phyloP scores from a whole-genome alignment of 805 yeast species.

The Nakazawaea ishiwadae region DNA sequence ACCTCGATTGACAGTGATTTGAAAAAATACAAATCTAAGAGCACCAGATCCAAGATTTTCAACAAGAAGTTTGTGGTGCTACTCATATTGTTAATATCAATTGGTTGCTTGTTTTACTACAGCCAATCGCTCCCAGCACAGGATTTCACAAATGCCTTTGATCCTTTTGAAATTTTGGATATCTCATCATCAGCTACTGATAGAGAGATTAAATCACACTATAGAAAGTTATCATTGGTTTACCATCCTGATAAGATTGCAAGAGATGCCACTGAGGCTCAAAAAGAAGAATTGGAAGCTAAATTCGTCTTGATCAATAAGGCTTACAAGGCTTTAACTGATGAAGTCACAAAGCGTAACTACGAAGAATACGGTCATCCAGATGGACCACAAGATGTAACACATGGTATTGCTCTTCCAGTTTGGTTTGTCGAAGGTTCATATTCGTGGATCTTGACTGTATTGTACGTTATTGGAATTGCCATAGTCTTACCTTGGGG shows the following conservation, averaged over 20 bases:
- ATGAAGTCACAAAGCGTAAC: slow-evolving; percentile 78
- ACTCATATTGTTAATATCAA: slow-evolving; percentile 57
- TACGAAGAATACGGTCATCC: slow-evolving; percentile 92
- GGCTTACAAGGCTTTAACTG: slow-evolving; percentile 94
- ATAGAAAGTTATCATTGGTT: slow-evolving; percentile 80
- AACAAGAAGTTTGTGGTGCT: slow-evolving; percentile 26
- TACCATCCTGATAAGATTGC: slow-evolving; percentile 93
- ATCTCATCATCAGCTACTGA: slow-evolving; percentile 62
- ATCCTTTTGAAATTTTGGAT: slow-evolving; percentile 86
- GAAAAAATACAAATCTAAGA: slow-evolving; percentile 23
- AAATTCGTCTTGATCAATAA: slow-evolving; percentile 76
- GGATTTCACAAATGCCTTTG: slow-evolving; percentile 45
- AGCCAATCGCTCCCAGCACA: slow-evolving; percentile 41
- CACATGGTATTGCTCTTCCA: slow-evolving; percentile 95
- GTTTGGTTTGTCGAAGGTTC: slow-evolving; percentile 82
- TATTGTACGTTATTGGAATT: slow-evolving; percentile 62
- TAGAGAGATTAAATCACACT: slow-evolving; percentile 73
- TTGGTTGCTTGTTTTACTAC: slow-evolving; percentile 37
- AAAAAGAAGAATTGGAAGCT: slow-evolving; percentile 58
- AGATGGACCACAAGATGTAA: slow-evolving; percentile 88
- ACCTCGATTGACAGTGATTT: slow-evolving; percentile 29
- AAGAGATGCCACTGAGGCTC: slow-evolving; percentile 54
- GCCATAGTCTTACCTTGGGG: slow-evolving; percentile 75
- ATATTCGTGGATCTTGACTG: slow-evolving; percentile 57
- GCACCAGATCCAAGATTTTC: slow-evolving; percentile 27